Base-by-base conservation (phyloP, 2,329 filamentous ascomycete species). In the Apiospora malaysiana region DNA sequence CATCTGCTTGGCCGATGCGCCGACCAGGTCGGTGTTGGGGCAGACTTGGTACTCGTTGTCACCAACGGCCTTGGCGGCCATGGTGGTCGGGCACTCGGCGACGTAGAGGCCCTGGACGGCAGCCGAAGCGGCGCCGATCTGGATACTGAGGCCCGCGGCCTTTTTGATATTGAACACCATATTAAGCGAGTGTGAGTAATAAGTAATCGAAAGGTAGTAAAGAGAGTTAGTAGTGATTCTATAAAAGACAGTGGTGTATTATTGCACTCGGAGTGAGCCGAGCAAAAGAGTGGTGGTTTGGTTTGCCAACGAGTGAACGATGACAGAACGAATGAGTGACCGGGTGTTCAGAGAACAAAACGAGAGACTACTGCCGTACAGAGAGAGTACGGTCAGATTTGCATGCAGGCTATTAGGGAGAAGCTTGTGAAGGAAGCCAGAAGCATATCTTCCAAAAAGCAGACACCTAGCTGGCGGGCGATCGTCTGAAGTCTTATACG, bases 131-230 rank as follows among this genome's bases (percentile, higher is more conserved):
- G 67, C 67, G 27, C 46, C 46, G 21, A 56, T 25, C 45, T 56
- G 46, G 10, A 68, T n/a, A 37, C 27, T 40, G 45, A 56, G 21
- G 46, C 67, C 46, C 16, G 66, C 46, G 25, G 66, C 66, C 66
- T 51, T 68, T 32, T 68, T 68, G 25, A 68, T 49, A 27, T 47
- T 68, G 66, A 49, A 68, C 25, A 68, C 45, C 46, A 68, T 51
- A 51, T 23, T 68, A 51, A 49, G 23, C 42, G 65, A 67, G 23
- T 67, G 14, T 56, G 16, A 9, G 5, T 65, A 42, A 16, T 14
- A 12, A 59, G 6, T 45, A 25, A n/a, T 25, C 10, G 40, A 2
- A 46, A 37, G 40, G 8, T 45, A 14, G 18, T 25, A 67, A 43
- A 43, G 42, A 45, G 65, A 67, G 40, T 67, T 8, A 12, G 37